A percentile compares a stretch with the other conserved stretches of the same genome.
Conservation (phyloP, 371 early-diverging fungal species). For the Mucor lusitanicus region DNA sequence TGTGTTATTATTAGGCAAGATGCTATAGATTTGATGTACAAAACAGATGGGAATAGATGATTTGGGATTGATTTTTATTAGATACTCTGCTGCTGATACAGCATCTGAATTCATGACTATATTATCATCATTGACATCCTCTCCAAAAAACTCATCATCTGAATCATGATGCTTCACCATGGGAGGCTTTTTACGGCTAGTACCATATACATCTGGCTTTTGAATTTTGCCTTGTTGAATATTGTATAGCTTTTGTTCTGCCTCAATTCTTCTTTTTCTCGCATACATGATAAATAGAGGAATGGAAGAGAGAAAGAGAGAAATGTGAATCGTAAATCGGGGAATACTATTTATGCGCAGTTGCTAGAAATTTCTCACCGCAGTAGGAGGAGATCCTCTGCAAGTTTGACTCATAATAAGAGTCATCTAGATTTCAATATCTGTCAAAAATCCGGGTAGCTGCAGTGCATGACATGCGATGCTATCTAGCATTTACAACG, state of each 20-base stretch:
- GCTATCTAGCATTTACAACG: neutral
- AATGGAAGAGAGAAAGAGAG: neutral
- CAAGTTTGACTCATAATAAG: neutral
- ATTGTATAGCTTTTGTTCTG: slow-evolving; percentile 14
- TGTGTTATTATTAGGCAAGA: slow-evolving; percentile 35
- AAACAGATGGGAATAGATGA: slow-evolving; percentile 27
- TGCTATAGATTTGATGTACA: slow-evolving; percentile 43
- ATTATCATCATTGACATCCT: neutral
- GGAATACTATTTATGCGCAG: neutral
- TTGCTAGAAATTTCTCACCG: neutral
- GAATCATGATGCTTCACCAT: neutral
- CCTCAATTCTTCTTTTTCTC: neutral
- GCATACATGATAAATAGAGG: neutral
- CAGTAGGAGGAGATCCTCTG: neutral
- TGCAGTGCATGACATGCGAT: neutral
- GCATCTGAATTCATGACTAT: slow-evolving; percentile 26
- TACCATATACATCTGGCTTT: slow-evolving; percentile 37
- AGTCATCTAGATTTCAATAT: neutral
- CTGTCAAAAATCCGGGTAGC: neutral
- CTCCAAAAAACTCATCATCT: slow-evolving; percentile 20
- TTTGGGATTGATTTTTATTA: slow-evolving; percentile 21
- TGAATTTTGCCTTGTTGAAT: slow-evolving; percentile 13
- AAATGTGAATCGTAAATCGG: neutral
- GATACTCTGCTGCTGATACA: slow-evolving; percentile 31
- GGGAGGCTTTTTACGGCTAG: slow-evolving; percentile 2